Base-by-base conservation (phyloP, 2,329 filamentous ascomycete genomes). In the Pseudogymnoascus sp. region DNA sequence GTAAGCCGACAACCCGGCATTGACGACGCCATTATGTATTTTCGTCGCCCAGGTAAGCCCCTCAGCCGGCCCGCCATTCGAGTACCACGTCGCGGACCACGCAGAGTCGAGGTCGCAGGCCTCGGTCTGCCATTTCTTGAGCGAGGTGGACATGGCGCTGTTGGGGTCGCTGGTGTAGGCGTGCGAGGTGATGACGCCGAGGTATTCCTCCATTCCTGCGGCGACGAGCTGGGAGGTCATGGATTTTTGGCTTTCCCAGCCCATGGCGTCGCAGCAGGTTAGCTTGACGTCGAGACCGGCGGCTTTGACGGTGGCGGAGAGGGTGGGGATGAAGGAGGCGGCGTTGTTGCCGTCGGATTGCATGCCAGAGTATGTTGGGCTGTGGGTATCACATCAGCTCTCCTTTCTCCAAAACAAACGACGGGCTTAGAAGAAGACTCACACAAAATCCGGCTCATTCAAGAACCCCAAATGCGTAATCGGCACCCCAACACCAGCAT, bases 21-120 rank as follows among this genome's bases (percentile, higher is more conserved):
- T 77, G 5, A 80, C 75, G 13, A 85, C 72, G 19, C 77, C 80
- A 33, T 75, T 75, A 70, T 80, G 79, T 50, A 85, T 78, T 66
- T 80, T 79, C 67, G 80, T 79, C 1, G 82, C 82, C 82, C 81
- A 84, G 2, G 80, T 82, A 67, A 81, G 74, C 6, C 82, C 83
- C 65, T 85, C 82, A 38, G 78, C 78, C 0, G 74, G 70, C 9
- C 76, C 78, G 50, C 81, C 80, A 64, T 69, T 74, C 0, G 67
- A 64, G 68, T 81, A 82, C 79, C 80, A 84, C 1, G 75, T 72
- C 3, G 79, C 76, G 4, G 72, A 75, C 72, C 75, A 80, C 4
- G 68, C 71, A 10, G 75, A 76, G 61, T 79, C 76, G 35, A 82
- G 72, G 67, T 82, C 78, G 0, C 75, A 75, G 50, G 75, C 77